phyloP scores from a whole-genome alignment of 352 stramenopile species.

The Phytopythium delawarense region DNA sequence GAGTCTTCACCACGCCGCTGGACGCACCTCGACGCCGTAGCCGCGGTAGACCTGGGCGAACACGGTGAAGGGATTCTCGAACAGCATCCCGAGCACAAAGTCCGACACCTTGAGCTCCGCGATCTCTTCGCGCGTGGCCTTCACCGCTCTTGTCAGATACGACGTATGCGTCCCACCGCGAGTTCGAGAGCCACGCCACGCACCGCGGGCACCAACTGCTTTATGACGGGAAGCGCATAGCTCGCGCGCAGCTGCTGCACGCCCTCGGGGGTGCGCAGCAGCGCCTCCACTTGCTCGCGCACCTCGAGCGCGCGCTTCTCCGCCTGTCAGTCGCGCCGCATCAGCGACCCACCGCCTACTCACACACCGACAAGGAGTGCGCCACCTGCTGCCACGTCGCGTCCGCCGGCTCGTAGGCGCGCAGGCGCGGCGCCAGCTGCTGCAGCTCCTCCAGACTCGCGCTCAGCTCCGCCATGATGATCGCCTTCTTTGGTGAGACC shows the following conservation, averaged over 20 bases:
- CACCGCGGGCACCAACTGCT: conserved; percentile 61
- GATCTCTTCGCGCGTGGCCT: conserved; percentile 67
- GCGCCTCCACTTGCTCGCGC: conserved; percentile 43
- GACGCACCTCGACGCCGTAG: conserved; percentile 53
- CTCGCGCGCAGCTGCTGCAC: conserved; percentile 55
- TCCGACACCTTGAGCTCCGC: conserved; percentile 69
- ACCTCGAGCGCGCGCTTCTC: conserved; percentile 42
- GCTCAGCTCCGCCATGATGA: conserved; percentile 1
- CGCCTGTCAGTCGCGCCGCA: conserved; percentile 20
- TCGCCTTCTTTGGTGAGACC: not conserved
- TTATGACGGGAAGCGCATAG: conserved; percentile 50
- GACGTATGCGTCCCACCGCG: too few species aligned
- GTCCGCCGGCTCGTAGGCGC: conserved; percentile 53
- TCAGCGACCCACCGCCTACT: not conserved
- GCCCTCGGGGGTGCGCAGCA: conserved; percentile 50
- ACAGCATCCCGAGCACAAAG: conserved; percentile 80
- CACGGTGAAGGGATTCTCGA: conserved; percentile 58
- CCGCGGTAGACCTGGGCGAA: conserved; percentile 66
- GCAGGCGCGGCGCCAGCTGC: conserved; percentile 46
- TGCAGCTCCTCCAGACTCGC: conserved; percentile 30
- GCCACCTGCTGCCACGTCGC: conserved; percentile 54
- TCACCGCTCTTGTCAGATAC: not conserved
- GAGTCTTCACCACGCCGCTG: not conserved
- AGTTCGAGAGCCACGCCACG: not conserved
- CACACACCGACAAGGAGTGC: not conserved